phyloP scores from a whole-genome alignment of 176 grass and related monocot genomes.

The Metroxylon sagu region DNA sequence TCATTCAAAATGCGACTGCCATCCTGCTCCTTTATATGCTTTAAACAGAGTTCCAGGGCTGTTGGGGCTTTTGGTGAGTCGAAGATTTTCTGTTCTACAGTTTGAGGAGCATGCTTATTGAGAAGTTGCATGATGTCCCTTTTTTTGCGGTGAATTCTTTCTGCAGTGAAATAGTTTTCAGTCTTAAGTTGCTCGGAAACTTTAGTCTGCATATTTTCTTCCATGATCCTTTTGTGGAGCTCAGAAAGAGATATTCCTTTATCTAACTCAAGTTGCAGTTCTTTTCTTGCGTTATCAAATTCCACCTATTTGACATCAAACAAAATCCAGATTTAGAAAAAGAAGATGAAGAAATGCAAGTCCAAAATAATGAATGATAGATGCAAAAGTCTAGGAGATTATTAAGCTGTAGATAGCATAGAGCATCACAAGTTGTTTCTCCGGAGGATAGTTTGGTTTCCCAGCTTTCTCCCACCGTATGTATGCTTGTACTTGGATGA shows the following conservation, averaged over 20 bases:
- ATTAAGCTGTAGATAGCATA: conserved; percentile 1
- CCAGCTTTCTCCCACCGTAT: conserved; percentile 92
- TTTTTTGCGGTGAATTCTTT: conserved; percentile 75
- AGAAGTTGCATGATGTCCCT: conserved; percentile 61
- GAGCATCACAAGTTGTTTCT: conserved; percentile 64
- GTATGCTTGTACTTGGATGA: conserved; percentile 81
- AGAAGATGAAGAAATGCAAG: too few species aligned
- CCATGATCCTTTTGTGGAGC: conserved; percentile 61
- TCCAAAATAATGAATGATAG: too few species aligned
- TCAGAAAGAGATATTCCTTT: conserved; percentile 56
- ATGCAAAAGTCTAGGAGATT: too few species aligned
- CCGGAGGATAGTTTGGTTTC: conserved; percentile 79
- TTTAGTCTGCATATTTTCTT: conserved; percentile 64
- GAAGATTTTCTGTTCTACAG: conserved; percentile 29
- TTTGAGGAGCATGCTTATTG: conserved; percentile 47
- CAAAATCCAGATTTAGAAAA: conserved; percentile 1
- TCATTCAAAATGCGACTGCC: conserved; percentile 42
- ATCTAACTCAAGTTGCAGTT: conserved; percentile 65
- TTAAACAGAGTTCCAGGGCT: conserved; percentile 55
- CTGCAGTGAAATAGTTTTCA: conserved; percentile 62
- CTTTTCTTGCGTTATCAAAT: conserved; percentile 76
- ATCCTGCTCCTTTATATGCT: conserved; percentile 40
- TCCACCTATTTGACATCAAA: conserved; percentile 49
- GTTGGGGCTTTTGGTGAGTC: conserved; percentile 30
- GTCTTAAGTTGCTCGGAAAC: conserved; percentile 68